Percentiles rank a stretch among this genome's conserved stretches.
Evolutionary conservation across 148 eudicot species (phyloP).

Genomic region (Persicaria maculosa): DNA sequence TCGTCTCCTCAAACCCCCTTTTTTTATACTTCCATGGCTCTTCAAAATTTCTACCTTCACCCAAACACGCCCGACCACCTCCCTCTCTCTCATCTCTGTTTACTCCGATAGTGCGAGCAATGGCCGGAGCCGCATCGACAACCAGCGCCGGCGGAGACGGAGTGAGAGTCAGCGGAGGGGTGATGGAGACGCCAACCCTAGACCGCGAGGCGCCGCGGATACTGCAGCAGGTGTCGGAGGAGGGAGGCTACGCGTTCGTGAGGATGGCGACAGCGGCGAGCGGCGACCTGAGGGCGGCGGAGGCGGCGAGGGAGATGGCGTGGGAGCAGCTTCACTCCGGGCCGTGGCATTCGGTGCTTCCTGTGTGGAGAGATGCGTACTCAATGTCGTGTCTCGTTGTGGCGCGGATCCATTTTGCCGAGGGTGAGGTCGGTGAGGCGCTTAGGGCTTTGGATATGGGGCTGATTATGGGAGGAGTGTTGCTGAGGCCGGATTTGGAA

Average conservation of each 20-base stretch:
- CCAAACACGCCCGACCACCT: neutral
- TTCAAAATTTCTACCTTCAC: neutral
- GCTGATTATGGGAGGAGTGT: constrained; percentile 80
- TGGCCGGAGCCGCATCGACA: constrained; percentile 3
- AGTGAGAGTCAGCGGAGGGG: constrained; percentile 12
- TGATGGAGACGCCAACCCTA: constrained; percentile 37
- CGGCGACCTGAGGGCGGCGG: constrained; percentile 61
- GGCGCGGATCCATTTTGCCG: constrained; percentile 37
- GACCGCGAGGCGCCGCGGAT: constrained; percentile 28
- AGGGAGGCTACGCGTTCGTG: constrained; percentile 80
- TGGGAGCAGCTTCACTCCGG: constrained; percentile 99
- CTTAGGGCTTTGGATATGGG: constrained; percentile 74
- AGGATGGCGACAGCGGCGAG: constrained; percentile 37
- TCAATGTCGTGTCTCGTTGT: constrained; percentile 78
- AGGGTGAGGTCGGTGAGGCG: constrained; percentile 42
- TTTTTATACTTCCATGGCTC: neutral
- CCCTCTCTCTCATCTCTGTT: neutral
- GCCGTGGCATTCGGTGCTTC: constrained; percentile 78
- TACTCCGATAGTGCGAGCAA: neutral
- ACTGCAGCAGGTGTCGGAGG: constrained; percentile 42
- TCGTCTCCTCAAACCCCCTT: neutral
- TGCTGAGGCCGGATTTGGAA: constrained; percentile 49
- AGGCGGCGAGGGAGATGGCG: constrained; percentile 90
- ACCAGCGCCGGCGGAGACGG: constrained; percentile 10
- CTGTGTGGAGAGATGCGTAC: constrained; percentile 87